Percentiles rank a stretch among this genome's conserved stretches.
These are phyloP conservation scores for Hirsutella rhossiliensis DNA, from an alignment of 2,329 filamentous ascomycete species.

Conservation along the genomic window DNA sequence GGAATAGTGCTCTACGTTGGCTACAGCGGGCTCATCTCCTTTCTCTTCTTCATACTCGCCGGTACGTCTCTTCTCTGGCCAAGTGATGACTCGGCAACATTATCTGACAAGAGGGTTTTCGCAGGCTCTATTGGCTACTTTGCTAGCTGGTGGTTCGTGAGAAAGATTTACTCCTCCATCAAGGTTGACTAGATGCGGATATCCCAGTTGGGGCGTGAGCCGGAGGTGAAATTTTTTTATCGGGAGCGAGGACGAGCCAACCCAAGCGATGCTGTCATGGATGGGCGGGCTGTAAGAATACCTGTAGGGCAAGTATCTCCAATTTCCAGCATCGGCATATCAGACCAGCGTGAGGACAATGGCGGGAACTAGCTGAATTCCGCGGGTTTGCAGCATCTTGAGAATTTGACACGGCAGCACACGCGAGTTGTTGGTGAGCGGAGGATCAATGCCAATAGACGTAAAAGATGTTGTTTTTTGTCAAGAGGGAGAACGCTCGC, in stretches of 20 bases:
- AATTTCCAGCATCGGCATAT: too few relatives aligned
- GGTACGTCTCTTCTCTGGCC: slow-evolving; percentile 45
- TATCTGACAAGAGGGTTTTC: background rate
- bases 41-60: slow-evolving; percentile 86
- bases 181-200: slow-evolving; percentile 66
- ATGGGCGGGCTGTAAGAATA: too few relatives aligned
- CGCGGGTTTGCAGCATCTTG: too few relatives aligned
- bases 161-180: slow-evolving; percentile 93
- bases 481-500: too few relatives aligned
- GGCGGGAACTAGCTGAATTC: too few relatives aligned
- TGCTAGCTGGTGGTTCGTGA: slow-evolving; percentile 85
- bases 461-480: too few relatives aligned
- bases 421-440: too few relatives aligned
- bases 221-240: background rate
- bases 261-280: background rate
- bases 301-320: too few relatives aligned
- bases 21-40: slow-evolving; percentile 80
- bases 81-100: background rate
- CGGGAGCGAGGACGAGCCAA: too few relatives aligned
- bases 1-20: slow-evolving; percentile 87
- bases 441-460: too few relatives aligned
- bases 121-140: slow-evolving; percentile 91
- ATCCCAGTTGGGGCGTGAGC: background rate
- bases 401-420: too few relatives aligned
- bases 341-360: too few relatives aligned